These are phyloP conservation scores for Paecilomyces dactylethromorphus DNA, from an alignment of 2,329 filamentous ascomycete species.

Conservation along the genomic window DNA sequence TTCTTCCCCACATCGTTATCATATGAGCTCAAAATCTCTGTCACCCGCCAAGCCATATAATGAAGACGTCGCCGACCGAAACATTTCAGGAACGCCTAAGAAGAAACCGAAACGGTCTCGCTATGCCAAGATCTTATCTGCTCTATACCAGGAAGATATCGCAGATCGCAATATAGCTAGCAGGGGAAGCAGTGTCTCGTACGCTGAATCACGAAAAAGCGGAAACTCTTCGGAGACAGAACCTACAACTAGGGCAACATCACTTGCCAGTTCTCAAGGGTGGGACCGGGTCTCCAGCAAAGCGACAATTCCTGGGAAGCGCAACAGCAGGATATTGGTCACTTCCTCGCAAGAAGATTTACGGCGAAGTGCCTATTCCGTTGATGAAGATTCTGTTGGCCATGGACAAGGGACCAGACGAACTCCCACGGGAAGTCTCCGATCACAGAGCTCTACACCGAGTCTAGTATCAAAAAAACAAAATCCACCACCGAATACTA, in stretches of 20 bases:
- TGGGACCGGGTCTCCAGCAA: background rate
- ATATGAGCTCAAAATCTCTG: constrained; percentile 14
- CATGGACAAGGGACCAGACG: background rate
- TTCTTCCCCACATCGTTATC: constrained; percentile 26
- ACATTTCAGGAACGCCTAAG: constrained; percentile 26
- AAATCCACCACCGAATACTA: constrained; percentile 6
- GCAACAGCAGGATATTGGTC: background rate
- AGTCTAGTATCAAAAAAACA: constrained; percentile 17
- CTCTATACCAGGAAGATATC: constrained; percentile 36
- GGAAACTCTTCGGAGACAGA: background rate
- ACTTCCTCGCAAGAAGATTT: constrained; percentile 16
- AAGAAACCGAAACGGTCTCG: constrained; percentile 9
- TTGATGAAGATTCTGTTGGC: background rate
- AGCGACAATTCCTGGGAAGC: background rate
- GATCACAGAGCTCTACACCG: constrained; percentile 25
- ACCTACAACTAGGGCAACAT: background rate
- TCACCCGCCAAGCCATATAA: constrained; percentile 33
- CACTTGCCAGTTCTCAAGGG: background rate
- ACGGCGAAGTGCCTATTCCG: constrained; percentile 5
- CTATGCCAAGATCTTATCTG: constrained; percentile 26
- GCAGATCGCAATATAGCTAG: constrained; percentile 33
- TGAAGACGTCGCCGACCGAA: constrained; percentile 38
- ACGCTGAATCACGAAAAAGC: background rate
- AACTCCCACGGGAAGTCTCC: constrained; percentile 10
- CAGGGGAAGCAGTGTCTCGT: constrained; percentile 11